Base-by-base conservation (phyloP, 345 rosid species). In the Aurinia saxatilis region DNA sequence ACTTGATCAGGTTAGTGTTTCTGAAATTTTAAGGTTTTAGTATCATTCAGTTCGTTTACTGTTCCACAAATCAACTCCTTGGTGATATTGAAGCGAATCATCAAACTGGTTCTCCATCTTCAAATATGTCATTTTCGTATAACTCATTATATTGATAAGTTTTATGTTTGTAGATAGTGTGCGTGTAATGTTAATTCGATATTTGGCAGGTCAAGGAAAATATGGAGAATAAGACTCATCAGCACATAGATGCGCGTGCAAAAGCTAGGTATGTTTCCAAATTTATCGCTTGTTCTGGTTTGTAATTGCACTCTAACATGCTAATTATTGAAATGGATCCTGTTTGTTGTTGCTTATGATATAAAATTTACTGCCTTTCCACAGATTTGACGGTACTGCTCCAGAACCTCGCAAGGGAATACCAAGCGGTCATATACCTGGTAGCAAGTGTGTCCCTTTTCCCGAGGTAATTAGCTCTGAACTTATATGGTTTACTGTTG, bases 361-460 rank as follows among this genome's bases (percentile, higher is more conserved):
- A 8, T 10, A 37, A 6, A 29, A 0, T 15, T 45, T 37, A 39
- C 58, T 17, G n/a, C 40, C 48, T 25, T 63, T 55, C 48, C 30
- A 18, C 78, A 91, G 98, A 77, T 91, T 86, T 76, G 85, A 88
- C 18, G 98, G 98, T 41, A 40, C 73, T 75, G 96, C 81, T 21
- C 85, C 88, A n/a, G 98, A 91, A 75, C 96, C 91, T 50, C 84
- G 98, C 8, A 88, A 88, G 74, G 98, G 95, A 58, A 73, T 88
- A 56, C 85, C 82, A 48, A 84, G 96, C 23, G 98, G 98, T 58
- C 98, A 91, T 77, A 84, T 88, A 33, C 98, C 98, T 56, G 90
- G 86, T 30, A 88, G 98, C 88, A 85, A 84, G 71, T 91, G 96
- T 72, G 75, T 86, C 66, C 98, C 96, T 63, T 91, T 91, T 70